Conservation (phyloP, 108 stramenopile genomes). For the Discostella stelligeroides region DNA sequence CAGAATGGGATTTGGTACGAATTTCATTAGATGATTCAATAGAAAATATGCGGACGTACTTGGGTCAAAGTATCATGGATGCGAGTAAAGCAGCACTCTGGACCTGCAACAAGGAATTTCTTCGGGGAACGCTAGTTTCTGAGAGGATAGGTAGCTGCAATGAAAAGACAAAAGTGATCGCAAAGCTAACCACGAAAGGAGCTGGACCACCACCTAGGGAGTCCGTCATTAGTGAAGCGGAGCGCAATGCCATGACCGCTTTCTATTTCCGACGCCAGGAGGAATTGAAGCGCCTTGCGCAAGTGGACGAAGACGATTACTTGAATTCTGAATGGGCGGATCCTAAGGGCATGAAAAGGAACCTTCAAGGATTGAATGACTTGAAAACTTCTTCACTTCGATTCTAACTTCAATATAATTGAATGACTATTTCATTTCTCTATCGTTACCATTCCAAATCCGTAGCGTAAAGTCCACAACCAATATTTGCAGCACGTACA, state of each 20-base stretch:
- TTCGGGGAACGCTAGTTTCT: slow-evolving; percentile 57
- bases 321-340: slow-evolving; percentile 85
- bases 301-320: slow-evolving; percentile 88
- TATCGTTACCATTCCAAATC: slow-evolving; percentile 30
- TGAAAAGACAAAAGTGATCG: slow-evolving; percentile 88
- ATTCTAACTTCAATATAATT: slow-evolving; percentile 20
- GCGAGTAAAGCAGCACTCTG: slow-evolving; percentile 73
- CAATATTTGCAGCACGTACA: slow-evolving; percentile 58
- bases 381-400: slow-evolving; percentile 52
- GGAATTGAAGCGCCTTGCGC: slow-evolving; percentile 78
- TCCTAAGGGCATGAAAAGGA: slow-evolving; percentile 73
- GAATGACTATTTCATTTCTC: no score
- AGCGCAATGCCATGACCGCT: slow-evolving; percentile 92
- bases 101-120: slow-evolving; percentile 85
- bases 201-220: slow-evolving; percentile 84
- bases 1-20: slow-evolving; percentile 74
- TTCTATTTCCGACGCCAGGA: slow-evolving; percentile 91
- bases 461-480: slow-evolving; percentile 44
- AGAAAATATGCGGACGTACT: slow-evolving; percentile 21
- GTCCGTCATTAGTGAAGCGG: slow-evolving; percentile 83
- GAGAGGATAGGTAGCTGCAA: slow-evolving; percentile 74
- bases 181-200: slow-evolving; percentile 74
- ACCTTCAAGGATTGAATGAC: slow-evolving; percentile 46
- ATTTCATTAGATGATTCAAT: slow-evolving; percentile 56
- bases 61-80: slow-evolving; percentile 55